phyloP scores from a whole-genome alignment of 345 rosid genomes.

The Arabis alpina region DNA sequence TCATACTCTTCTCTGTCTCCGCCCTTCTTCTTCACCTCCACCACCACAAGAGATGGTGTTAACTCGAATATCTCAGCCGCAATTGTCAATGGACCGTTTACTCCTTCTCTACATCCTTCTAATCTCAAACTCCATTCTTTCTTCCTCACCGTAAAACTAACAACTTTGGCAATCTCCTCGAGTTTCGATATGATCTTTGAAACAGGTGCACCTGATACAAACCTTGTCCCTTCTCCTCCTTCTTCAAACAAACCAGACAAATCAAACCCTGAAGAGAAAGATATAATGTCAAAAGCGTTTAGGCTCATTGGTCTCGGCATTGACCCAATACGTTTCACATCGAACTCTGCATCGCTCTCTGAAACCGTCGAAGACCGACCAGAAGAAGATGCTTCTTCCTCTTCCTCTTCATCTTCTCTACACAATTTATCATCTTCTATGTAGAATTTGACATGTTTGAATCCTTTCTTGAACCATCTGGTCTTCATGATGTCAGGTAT shows the following conservation, averaged over 20 bases:
- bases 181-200: constrained; percentile 63
- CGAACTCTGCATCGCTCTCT: constrained; percentile 56
- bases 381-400: constrained; percentile 43
- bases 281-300: constrained; percentile 76
- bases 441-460: constrained; percentile 65
- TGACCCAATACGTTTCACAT: constrained; percentile 35
- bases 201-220: constrained; percentile 66
- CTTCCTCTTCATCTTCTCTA: constrained; percentile 46
- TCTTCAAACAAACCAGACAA: constrained; percentile 73
- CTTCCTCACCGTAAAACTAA: constrained; percentile 76
- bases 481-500: constrained; percentile 73
- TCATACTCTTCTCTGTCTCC: constrained; percentile 83
- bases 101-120: constrained; percentile 72
- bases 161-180: constrained; percentile 71
- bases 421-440: constrained; percentile 57
- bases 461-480: constrained; percentile 79
- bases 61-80: constrained; percentile 72
- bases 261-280: constrained; percentile 77
- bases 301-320: constrained; percentile 64
- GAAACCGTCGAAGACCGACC: constrained; percentile 56
- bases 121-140: constrained; percentile 74
- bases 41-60: constrained; percentile 67
- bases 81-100: constrained; percentile 63
- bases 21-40: constrained; percentile 89
- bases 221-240: constrained; percentile 65